These are phyloP conservation scores for Austropuccinia psidii DNA, from an alignment of 1,284 basidiomycete species.

Conservation along the genomic window DNA sequence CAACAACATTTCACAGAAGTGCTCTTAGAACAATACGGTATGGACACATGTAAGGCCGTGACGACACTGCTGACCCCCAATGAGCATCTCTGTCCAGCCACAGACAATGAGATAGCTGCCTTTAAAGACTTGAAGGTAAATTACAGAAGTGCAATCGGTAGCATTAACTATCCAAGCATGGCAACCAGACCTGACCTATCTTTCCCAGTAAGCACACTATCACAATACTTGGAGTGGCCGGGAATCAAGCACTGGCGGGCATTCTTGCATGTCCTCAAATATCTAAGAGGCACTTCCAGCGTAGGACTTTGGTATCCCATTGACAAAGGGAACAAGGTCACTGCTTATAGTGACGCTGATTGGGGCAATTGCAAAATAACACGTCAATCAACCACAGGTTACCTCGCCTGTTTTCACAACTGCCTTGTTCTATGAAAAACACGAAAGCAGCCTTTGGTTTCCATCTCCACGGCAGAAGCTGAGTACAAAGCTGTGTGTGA, in stretches of 20 bases:
- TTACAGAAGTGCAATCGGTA: neutral
- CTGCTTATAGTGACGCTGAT: too few relatives aligned
- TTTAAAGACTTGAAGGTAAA: neutral
- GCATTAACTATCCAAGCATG: neutral
- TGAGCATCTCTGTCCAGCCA: neutral
- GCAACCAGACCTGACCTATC: constrained; percentile 8
- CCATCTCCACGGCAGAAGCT: too few relatives aligned
- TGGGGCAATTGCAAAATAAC: too few relatives aligned
- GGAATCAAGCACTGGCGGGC: constrained; percentile 1
- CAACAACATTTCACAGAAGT: neutral
- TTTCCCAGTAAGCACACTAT: neutral
- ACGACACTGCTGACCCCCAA: neutral
- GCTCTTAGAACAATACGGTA: neutral
- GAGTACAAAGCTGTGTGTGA: too few relatives aligned
- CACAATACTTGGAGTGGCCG: neutral
- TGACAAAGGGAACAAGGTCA: too few relatives aligned
- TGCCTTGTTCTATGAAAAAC: too few relatives aligned
- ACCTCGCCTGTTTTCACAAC: too few relatives aligned
- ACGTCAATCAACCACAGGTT: too few relatives aligned
- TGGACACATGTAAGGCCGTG: neutral
- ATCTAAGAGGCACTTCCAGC: neutral
- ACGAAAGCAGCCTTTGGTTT: too few relatives aligned
- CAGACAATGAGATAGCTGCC: neutral
- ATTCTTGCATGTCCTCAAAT: neutral
- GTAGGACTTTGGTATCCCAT: too few relatives aligned